phyloP scores from a whole-genome alignment of 768 basidiomycete genomes.

The Porphyrellus cyaneotinctus region DNA sequence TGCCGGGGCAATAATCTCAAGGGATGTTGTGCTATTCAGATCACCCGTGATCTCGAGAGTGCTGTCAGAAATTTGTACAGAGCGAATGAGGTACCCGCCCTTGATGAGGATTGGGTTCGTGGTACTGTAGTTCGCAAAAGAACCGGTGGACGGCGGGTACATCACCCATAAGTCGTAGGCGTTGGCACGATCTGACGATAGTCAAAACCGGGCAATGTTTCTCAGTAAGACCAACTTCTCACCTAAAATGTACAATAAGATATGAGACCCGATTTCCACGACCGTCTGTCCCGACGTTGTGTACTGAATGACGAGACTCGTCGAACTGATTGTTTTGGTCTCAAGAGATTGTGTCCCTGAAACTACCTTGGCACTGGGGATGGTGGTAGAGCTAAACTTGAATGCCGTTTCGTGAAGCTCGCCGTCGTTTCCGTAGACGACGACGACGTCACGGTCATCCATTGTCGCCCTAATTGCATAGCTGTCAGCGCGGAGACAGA shows the following conservation, averaged over 20 bases:
- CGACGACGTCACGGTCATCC: constrained; percentile 43
- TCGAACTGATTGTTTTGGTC: constrained; percentile 33
- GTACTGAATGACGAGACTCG: constrained; percentile 41
- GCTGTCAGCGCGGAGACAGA: neutral
- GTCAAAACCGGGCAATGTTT: neutral
- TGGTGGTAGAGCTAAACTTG: constrained; percentile 28
- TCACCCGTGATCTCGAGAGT: constrained; percentile 44
- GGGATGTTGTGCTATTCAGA: constrained; percentile 39
- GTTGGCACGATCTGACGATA: constrained; percentile 39
- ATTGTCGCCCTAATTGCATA: constrained; percentile 40
- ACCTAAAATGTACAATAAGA: constrained; percentile 46
- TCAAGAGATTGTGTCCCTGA: constrained; percentile 31
- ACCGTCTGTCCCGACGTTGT: constrained; percentile 45
- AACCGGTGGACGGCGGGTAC: constrained; percentile 35
- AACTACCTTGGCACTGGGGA: constrained; percentile 22
- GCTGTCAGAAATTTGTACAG: constrained; percentile 33
- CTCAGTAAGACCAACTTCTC: constrained; percentile 3
- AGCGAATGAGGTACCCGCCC: constrained; percentile 46
- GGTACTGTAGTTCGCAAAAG: constrained; percentile 34
- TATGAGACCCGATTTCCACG: constrained; percentile 37
- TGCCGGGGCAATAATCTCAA: constrained; percentile 46
- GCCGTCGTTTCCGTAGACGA: constrained; percentile 45
- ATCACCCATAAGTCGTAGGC: constrained; percentile 53
- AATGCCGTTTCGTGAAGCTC: constrained; percentile 51
- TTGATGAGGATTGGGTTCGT: constrained; percentile 44